A percentile compares a stretch with the other conserved stretches of the same genome.
Conservation (phyloP, 2,329 filamentous ascomycete species). For the Epichloe gansuensis region DNA sequence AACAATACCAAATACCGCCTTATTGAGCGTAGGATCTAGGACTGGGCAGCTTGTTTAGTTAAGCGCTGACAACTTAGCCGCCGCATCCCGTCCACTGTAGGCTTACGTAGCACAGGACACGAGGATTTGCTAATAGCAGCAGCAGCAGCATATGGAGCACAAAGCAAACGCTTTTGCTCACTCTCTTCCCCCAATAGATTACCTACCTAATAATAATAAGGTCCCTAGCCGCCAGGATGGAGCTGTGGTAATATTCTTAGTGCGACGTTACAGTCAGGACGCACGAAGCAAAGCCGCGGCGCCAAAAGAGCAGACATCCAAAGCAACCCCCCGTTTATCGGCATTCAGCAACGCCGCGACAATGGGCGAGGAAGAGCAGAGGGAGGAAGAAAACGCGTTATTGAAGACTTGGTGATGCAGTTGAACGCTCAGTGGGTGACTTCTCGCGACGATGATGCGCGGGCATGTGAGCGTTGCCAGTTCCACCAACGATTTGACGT, state of each 20-base stretch:
- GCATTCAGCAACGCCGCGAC: not conserved
- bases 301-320: not conserved
- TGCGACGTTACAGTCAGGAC: not conserved
- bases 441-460: not conserved
- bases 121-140: not conserved
- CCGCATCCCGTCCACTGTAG: not conserved
- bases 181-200: too few relatives aligned
- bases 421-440: not conserved
- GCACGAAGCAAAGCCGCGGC: not conserved
- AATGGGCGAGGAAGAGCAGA: not conserved
- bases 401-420: not conserved
- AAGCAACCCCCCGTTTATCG: not conserved
- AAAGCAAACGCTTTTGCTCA: too few relatives aligned
- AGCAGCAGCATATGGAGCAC: not conserved
- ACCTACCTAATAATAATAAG: not conserved
- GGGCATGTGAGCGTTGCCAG: not conserved
- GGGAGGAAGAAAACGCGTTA: not conserved
- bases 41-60: not conserved
- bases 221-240: slow-evolving; percentile 1
- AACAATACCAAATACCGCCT: too few relatives aligned
- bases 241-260: not conserved
- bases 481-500: not conserved
- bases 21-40: too few relatives aligned
- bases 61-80: slow-evolving; percentile 2
- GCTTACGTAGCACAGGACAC: not conserved